These are phyloP conservation scores for Fusarium papillatum DNA, from an alignment of 2,329 filamentous ascomycete species.

Conservation along the genomic window DNA sequence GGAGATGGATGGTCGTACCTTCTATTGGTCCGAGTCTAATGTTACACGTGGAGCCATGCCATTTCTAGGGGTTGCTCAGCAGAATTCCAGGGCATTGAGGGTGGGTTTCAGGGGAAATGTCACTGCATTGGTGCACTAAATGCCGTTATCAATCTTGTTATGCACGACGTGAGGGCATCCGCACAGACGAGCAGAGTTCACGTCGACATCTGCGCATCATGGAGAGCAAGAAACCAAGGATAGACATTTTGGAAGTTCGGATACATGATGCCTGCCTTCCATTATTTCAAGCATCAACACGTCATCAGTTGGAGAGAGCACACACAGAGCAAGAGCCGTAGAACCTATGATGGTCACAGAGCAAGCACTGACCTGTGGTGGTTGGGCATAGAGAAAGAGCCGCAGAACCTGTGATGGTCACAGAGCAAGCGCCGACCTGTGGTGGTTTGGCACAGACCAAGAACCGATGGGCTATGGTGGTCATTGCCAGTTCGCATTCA, in stretches of 20 bases:
- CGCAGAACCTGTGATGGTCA: too few relatives aligned
- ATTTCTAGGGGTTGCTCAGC: slow-evolving; percentile 20
- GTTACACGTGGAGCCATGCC: slow-evolving; percentile 4
- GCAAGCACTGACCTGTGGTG: too few relatives aligned
- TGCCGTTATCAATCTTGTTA: slow-evolving; percentile 26
- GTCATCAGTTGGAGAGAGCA: too few relatives aligned
- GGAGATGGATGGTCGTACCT: neutral
- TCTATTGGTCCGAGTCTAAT: slow-evolving; percentile 20
- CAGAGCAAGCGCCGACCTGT: too few relatives aligned
- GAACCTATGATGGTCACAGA: too few relatives aligned
- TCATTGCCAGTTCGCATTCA: neutral
- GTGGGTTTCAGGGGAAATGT: slow-evolving; percentile 6
- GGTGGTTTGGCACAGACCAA: too few relatives aligned
- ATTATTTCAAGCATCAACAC: neutral
- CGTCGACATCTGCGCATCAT: neutral
- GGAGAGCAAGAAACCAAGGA: neutral
- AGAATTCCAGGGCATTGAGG: slow-evolving; percentile 18
- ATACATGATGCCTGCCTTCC: neutral
- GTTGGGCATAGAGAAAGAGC: too few relatives aligned
- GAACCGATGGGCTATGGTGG: too few relatives aligned
- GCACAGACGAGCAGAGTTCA: neutral
- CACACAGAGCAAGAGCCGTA: too few relatives aligned
- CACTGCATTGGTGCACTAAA: slow-evolving; percentile 5
- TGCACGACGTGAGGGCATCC: slow-evolving; percentile 2
- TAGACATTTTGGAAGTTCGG: neutral